A percentile compares a stretch with the other conserved stretches of the same genome.
These are phyloP conservation scores for Knufia petricola DNA, from an alignment of 2,329 filamentous ascomycete genomes.

Conservation along the genomic window DNA sequence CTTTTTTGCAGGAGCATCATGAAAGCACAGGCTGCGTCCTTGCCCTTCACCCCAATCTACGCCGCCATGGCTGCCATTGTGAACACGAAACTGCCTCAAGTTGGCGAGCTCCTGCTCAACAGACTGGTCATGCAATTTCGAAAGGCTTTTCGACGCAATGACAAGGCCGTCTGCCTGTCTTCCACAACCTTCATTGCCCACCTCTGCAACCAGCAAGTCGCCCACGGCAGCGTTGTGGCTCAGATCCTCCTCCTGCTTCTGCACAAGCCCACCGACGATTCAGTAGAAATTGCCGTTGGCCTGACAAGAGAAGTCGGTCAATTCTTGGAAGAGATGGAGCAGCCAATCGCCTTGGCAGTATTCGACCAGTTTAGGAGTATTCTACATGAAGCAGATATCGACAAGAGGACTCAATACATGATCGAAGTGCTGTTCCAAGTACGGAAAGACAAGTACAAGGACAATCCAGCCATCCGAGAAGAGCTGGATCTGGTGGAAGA, in stretches of 20 bases:
- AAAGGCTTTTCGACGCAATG: slow-evolving; percentile 91
- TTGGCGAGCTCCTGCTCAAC: slow-evolving; percentile 81
- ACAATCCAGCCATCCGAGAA: slow-evolving; percentile 81
- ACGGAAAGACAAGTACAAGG: slow-evolving; percentile 91
- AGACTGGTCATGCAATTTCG: slow-evolving; percentile 84
- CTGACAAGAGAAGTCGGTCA: slow-evolving; percentile 88
- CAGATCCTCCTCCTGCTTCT: slow-evolving; percentile 87
- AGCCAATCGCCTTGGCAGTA: slow-evolving; percentile 74
- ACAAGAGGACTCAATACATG: slow-evolving; percentile 98
- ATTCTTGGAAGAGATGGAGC: slow-evolving; percentile 91
- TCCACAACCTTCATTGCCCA: slow-evolving; percentile 93
- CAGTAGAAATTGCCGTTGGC: slow-evolving; percentile 92
- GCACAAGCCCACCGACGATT: slow-evolving; percentile 93
- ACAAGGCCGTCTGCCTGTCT: slow-evolving; percentile 89
- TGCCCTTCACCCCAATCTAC: slow-evolving; percentile 94
- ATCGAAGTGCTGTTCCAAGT: slow-evolving; percentile 97
- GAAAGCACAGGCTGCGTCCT: slow-evolving; percentile 92
- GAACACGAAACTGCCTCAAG: slow-evolving; percentile 92
- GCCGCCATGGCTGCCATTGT: slow-evolving; percentile 93
- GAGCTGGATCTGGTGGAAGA: slow-evolving; percentile 94
- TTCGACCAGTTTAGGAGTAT: slow-evolving; percentile 96
- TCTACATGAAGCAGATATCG: slow-evolving; percentile 90
- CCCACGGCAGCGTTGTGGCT: slow-evolving; percentile 83
- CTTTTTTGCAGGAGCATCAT: slow-evolving; percentile 94
- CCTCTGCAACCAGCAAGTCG: slow-evolving; percentile 90